These are phyloP conservation scores for Silene latifolia DNA, from an alignment of 148 eudicot species.

Conservation along the genomic window DNA sequence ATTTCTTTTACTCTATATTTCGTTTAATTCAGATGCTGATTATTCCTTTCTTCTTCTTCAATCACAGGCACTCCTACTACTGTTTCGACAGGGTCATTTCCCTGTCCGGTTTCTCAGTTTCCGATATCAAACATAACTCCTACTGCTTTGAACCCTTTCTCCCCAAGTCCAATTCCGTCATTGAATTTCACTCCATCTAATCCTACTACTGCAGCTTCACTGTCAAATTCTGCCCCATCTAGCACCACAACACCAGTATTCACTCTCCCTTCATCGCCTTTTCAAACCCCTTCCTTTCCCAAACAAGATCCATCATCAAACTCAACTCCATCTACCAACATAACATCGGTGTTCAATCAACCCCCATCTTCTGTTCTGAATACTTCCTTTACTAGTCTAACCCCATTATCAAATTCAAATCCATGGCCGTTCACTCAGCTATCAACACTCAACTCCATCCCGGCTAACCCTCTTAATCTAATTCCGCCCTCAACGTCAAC, in stretches of 20 bases:
- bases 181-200: neutral
- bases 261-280: neutral
- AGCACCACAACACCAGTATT: neutral
- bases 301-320: neutral
- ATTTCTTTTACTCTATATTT: neutral
- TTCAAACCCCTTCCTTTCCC: neutral
- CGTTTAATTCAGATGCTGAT: neutral
- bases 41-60: slow-evolving; percentile 11
- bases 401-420: neutral
- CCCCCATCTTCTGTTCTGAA: neutral
- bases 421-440: too few species aligned
- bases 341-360: neutral
- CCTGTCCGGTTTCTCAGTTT: slow-evolving; percentile 11
- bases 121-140: slow-evolving; percentile 6
- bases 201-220: slow-evolving; percentile 1
- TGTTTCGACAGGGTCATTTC: slow-evolving; percentile 9
- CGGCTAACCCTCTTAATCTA: too few species aligned
- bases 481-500: too few species aligned
- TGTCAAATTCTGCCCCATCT: neutral
- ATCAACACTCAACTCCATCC: too few species aligned
- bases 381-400: neutral
- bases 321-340: neutral
- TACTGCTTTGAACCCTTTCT: neutral
- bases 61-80: slow-evolving; percentile 12
- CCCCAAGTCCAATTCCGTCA: neutral